Base-by-base conservation (phyloP, 2,329 filamentous ascomycete species). In the Colletotrichum musicola region DNA sequence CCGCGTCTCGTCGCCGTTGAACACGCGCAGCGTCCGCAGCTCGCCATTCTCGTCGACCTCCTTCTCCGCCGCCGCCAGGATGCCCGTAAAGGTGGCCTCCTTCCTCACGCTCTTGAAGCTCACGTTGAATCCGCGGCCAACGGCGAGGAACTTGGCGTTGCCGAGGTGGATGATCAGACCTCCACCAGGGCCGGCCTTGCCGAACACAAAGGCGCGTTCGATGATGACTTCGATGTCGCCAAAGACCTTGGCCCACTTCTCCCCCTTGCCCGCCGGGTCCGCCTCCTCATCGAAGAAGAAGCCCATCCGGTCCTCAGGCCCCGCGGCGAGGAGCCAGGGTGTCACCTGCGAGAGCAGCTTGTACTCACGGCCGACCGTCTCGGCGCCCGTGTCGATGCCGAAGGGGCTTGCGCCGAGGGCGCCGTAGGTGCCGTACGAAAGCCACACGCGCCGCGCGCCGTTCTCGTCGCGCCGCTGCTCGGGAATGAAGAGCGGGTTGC, bases 381-480 rank as follows among this genome's bases (percentile, higher is more conserved):
- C 76, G 1, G 77, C 71, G 4, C 75, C 76, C 0, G 79, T 80
- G 51, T 81, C 79, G 20, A 81, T 80, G 7, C 79, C 80, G 62
- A 84, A 84, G 0, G 82, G 81, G 1, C 75, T 74, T 0, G 76
- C 73, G 0, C 82, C 82, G 0, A 84, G 71, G 2, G 77, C 77
- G 13, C 75, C 75, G 58, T 82, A 80, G 0, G 80, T 79, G 1
- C 80, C 82, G 20, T 80, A 81, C 0, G 83, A 79, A 0, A 78
- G 58, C 81, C 81, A 85, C 1, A 84, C 73, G 2, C 83, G 71
- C 6, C 82, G 73, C 0, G 81, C 78, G 6, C 83, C 83, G 30
- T 80, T 77, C 42, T 83, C 83, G 61, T 86, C 84, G 13, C 85
- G 78, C 5, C 84, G 77, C 71, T 86, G 85, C 74, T 87, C 85